Conservation (phyloP, 352 stramenopile genomes). For the Phytophthora meadii region DNA sequence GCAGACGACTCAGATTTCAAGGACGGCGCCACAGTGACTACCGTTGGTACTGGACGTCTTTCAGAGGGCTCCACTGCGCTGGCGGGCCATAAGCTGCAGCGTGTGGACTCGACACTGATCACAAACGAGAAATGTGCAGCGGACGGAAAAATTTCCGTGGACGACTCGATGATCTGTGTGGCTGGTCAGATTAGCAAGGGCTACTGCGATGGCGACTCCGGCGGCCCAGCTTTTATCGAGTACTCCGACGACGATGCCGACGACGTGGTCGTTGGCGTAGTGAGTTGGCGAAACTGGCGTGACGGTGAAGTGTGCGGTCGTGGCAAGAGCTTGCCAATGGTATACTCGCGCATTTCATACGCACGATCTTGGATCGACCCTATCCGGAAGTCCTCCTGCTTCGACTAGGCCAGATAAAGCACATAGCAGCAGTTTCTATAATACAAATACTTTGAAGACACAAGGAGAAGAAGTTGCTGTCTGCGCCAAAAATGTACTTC, state of each 20-base stretch:
- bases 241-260: constrained; percentile 26
- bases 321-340: constrained; percentile 50
- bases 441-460: constrained; percentile 7
- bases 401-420: constrained; percentile 22
- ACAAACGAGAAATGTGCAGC: constrained; percentile 45
- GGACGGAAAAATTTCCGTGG: constrained; percentile 31
- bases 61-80: constrained; percentile 27
- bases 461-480: too few relatives aligned
- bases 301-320: constrained; percentile 58
- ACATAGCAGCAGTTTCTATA: constrained; percentile 2
- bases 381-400: constrained; percentile 35
- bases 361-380: constrained; percentile 53
- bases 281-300: constrained; percentile 56
- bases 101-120: constrained; percentile 49
- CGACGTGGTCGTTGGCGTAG: constrained; percentile 61
- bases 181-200: constrained; percentile 51
- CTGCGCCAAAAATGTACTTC: too few relatives aligned
- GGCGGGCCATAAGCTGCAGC: constrained; percentile 33
- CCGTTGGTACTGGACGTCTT: constrained; percentile 32
- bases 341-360: constrained; percentile 63
- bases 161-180: constrained; percentile 66
- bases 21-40: constrained; percentile 34
- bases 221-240: constrained; percentile 53
- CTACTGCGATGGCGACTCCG: constrained; percentile 70
- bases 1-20: constrained; percentile 34